A percentile compares a stretch with the other conserved stretches of the same genome.
phyloP scores from a whole-genome alignment of 2,329 filamentous ascomycete genomes.

The Pseudogymnoascus sp. region DNA sequence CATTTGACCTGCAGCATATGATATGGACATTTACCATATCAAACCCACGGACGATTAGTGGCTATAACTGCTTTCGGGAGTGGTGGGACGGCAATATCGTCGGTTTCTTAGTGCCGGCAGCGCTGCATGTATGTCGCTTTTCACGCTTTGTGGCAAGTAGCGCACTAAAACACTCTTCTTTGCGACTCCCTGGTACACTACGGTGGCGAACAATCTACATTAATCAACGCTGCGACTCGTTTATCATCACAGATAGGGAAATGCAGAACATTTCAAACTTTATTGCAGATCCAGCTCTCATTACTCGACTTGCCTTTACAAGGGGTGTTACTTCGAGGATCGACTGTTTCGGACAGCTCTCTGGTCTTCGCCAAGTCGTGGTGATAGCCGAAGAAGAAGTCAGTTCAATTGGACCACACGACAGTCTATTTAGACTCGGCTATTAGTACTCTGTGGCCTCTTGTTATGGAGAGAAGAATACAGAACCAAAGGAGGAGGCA shows the following conservation, averaged over 20 bases:
- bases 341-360: neutral
- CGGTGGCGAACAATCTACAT: slow-evolving; percentile 7
- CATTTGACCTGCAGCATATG: slow-evolving; percentile 13
- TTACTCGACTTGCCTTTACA: neutral
- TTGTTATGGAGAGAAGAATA: no score
- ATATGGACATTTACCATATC: slow-evolving; percentile 14
- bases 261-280: slow-evolving; percentile 1
- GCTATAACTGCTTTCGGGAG: slow-evolving; percentile 10
- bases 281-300: neutral
- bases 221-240: slow-evolving; percentile 8
- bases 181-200: slow-evolving; percentile 10
- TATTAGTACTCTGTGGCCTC: no score
- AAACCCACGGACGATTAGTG: slow-evolving; percentile 10
- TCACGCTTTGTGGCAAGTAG: slow-evolving; percentile 10
- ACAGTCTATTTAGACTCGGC: no score
- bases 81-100: slow-evolving; percentile 11
- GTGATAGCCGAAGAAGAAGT: neutral
- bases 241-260: slow-evolving; percentile 7
- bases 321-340: neutral
- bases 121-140: slow-evolving; percentile 12
- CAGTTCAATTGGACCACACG: neutral
- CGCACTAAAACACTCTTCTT: slow-evolving; percentile 8
- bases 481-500: no score
- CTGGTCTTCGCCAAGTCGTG: neutral
- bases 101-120: slow-evolving; percentile 10